A percentile compares a stretch with the other conserved stretches of the same genome.
These are phyloP conservation scores for Lodderomyces theae DNA, from an alignment of 1,139 yeast genomes.

Conservation along the genomic window DNA sequence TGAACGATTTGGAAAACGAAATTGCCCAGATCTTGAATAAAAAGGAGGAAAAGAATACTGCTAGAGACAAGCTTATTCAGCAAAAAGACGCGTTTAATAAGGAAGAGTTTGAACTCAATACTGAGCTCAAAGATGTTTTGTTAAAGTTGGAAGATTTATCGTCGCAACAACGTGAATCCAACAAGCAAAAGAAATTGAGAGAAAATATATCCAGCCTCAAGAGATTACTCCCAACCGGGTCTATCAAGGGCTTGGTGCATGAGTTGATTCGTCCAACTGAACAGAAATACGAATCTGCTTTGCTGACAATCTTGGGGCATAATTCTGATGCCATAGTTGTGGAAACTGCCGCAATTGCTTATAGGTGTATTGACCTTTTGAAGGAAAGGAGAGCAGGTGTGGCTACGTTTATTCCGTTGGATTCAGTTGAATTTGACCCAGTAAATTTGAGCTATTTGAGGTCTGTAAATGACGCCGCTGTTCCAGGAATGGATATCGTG, in stretches of 20 bases:
- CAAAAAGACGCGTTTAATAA: constrained; percentile 45
- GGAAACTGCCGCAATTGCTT: constrained; percentile 71
- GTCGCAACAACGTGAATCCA: constrained; percentile 74
- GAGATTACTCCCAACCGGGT: constrained; percentile 62
- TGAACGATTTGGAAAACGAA: constrained; percentile 32
- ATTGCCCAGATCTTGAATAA: constrained; percentile 32
- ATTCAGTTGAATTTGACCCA: constrained; percentile 57
- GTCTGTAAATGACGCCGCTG: constrained; percentile 52
- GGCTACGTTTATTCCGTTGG: constrained; percentile 87
- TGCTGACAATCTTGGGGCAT: constrained; percentile 76
- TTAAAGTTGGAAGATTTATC: constrained; percentile 66
- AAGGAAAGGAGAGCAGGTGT: constrained; percentile 85
- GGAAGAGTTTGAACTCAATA: constrained; percentile 55
- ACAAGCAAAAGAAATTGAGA: constrained; percentile 62
- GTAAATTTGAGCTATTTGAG: constrained; percentile 59
- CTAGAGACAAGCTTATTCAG: constrained; percentile 40
- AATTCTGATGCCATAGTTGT: constrained; percentile 83
- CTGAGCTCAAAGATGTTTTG: constrained; percentile 63
- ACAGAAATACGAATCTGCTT: constrained; percentile 70
- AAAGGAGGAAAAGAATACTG: constrained; percentile 41
- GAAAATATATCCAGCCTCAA: constrained; percentile 70
- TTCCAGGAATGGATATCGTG: constrained; percentile 71
- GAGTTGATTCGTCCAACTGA: constrained; percentile 82
- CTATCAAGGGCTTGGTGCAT: constrained; percentile 75
- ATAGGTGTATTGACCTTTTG: constrained; percentile 76